Conservation (phyloP, 108 stramenopile genomes). For the Cyclostephanos invisitatus region DNA sequence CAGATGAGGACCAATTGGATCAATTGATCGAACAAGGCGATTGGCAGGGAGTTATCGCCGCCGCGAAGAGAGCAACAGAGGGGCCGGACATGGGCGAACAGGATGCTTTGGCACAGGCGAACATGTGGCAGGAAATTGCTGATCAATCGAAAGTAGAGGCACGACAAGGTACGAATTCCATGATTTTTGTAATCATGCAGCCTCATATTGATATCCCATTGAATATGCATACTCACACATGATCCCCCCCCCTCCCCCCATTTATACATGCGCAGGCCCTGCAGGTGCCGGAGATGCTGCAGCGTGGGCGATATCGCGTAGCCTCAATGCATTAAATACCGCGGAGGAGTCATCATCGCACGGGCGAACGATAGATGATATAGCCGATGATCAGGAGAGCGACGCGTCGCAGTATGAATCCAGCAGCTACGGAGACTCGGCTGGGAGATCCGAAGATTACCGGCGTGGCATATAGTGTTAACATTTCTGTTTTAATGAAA, state of each 20-base stretch:
- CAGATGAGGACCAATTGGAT: conserved; percentile 64
- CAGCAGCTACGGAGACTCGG: conserved; percentile 33
- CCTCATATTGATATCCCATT: not conserved
- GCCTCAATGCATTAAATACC: conserved; percentile 55
- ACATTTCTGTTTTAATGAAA: not conserved
- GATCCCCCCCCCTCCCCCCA: not conserved
- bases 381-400: conserved; percentile 45
- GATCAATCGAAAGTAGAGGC: conserved; percentile 79
- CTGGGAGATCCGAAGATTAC: conserved; percentile 27
- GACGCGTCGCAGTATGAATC: conserved; percentile 48
- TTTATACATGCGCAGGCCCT: conserved; percentile 23
- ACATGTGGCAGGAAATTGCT: conserved; percentile 84
- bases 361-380: conserved; percentile 41
- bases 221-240: not conserved
- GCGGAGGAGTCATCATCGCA: conserved; percentile 19
- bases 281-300: conserved; percentile 78
- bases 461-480: conserved; percentile 30
- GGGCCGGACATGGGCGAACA: conserved; percentile 61
- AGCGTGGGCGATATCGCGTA: conserved; percentile 85
- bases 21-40: conserved; percentile 79
- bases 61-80: conserved; percentile 58
- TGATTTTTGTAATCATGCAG: not conserved
- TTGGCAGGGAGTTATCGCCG: conserved; percentile 82
- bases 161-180: conserved; percentile 23
- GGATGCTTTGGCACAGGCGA: conserved; percentile 82